phyloP scores from a whole-genome alignment of 2,329 filamentous ascomycete genomes.

The Penicillium griseofulvum region DNA sequence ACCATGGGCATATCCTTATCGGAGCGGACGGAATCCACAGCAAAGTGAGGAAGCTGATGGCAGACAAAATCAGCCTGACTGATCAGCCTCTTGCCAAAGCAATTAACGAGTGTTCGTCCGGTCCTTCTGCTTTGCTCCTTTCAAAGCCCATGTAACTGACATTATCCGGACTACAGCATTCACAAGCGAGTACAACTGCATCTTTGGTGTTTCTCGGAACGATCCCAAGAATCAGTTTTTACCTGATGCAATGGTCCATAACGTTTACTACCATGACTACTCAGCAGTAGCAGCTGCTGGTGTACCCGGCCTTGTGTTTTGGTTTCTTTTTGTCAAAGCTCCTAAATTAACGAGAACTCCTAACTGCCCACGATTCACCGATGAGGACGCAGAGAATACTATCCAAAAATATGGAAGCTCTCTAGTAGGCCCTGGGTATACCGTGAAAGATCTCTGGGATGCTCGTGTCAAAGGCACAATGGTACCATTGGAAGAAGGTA shows the following conservation, averaged over 20 bases:
- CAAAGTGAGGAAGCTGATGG: conserved; percentile 33
- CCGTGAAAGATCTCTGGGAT: conserved; percentile 17
- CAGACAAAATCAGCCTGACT: conserved; percentile 9
- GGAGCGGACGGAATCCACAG: conserved; percentile 45
- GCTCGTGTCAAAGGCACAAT: conserved; percentile 15
- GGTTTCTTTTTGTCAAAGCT: conserved; percentile 18
- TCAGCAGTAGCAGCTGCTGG: conserved; percentile 12
- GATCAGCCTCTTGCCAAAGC: not conserved
- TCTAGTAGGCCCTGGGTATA: conserved; percentile 20
- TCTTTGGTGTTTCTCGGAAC: conserved; percentile 22
- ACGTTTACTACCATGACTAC: conserved; percentile 14
- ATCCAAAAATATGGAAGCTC: conserved; percentile 10
- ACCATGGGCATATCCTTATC: conserved; percentile 35
- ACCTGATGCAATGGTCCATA: conserved; percentile 10
- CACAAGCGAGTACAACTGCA: conserved; percentile 23
- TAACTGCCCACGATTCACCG: conserved; percentile 12
- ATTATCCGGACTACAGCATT: conserved; percentile 1
- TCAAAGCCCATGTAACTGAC: not conserved
- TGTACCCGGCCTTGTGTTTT: conserved; percentile 17
- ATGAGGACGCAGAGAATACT: conserved; percentile 13
- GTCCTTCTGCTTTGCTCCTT: not conserved
- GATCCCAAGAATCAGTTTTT: conserved; percentile 1
- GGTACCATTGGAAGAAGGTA: conserved; percentile 18
- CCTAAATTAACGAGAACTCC: conserved; percentile 7
- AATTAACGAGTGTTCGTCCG: conserved; percentile 3